Evolutionary conservation across 345 rosid species (phyloP), one percentile per base, ranked within the genome.

Genomic region (Aegle marmelos): DNA sequence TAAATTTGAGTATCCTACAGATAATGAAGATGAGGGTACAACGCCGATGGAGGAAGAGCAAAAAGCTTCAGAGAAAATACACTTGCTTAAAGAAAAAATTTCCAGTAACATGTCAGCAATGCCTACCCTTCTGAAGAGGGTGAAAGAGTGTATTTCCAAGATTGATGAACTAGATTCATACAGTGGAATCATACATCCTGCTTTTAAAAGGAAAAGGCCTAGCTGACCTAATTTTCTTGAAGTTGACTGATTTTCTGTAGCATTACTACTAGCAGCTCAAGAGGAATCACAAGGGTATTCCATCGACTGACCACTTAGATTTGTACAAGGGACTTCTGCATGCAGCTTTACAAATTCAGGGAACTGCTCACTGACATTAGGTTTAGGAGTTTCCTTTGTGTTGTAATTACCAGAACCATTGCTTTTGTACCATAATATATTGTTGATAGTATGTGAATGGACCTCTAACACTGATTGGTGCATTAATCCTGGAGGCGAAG

Each of bases 91-190:
- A 75, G 90, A 88, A 14, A 86, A 81, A 84, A 78, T 85, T 19
- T 83, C 87, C 2, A 84, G 78, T 58, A 91, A 89, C 70, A 67
- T 80, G 37, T 72, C 89, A 0, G 80, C 88, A 17, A 34, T 88
- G 83, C 95, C 93, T 9, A 68, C 68, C 53, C 80, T 88, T 75
- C 65, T 88, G 62, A 88, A 90, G 85, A 87, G 93, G 79, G 50
- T 90, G 88, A 84, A 83, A 66, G 92, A 89, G 25, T 91, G 91
- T 76, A 74, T 90, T 25, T 85, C 86, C 56, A 83, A 77, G 74
- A 88, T 92, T 4, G 85, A 88, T 78, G 83, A 85, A 36, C 83
- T 90, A 59, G 87, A 84, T 80, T 85, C 92, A 21, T 59, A 68
- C 61, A 79, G 78, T 28, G 84, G 79, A 69, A 84, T 41, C 78